Base-by-base conservation (phyloP, 2,329 filamentous ascomycete genomes). In the Sarocladiaceae sp. region DNA sequence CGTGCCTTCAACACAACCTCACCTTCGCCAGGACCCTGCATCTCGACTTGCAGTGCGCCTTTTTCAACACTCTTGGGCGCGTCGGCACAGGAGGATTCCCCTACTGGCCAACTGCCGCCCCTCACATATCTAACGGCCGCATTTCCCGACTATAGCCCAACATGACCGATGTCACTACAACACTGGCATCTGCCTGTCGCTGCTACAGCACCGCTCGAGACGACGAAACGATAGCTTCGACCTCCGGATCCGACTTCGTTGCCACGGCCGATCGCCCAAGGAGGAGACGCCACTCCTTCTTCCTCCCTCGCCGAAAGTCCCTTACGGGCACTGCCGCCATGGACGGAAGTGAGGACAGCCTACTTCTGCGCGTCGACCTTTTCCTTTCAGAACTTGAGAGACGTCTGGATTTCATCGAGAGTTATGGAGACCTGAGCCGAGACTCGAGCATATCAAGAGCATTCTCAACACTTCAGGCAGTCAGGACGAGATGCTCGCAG, bases 351-450 rank as follows among this genome's bases (percentile, higher is more conserved):
- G 80, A 83, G 51, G 80, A 83, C 53, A 68, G 72, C 18, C 60
- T 83, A 24, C 57, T 83, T 44, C 66, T 83, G 44, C 81, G 76
- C 68, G 78, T 93, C 42, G 88, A 93, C 58, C 67, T 85, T 42
- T 93, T 94, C 62, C 73, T 98, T 45, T 76, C 83, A 31, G 89
- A 97, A 60, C 74, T 98, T 33, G 90, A 94, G 65, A 78, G 85
- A 52, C 81, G 91, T 44, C 72, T 98, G 37, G 89, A 94, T 57
- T 85, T 88, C 62, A 76, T 97, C 37, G 93, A 98, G 65, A 83
- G 79, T 51, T 95, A 95, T 58, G 83, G 87, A 51, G 88, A 94
- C 58, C 67, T 89, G 47, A 84, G 84, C 49, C 76, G 94, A 53
- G 93, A 98, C 62, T 76, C 84, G 34, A 86, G 88, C 57, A 82